Evolutionary conservation across 202 grass and related monocot genomes (phyloP).

Genomic region (Cymbopogon flexuosus): DNA sequence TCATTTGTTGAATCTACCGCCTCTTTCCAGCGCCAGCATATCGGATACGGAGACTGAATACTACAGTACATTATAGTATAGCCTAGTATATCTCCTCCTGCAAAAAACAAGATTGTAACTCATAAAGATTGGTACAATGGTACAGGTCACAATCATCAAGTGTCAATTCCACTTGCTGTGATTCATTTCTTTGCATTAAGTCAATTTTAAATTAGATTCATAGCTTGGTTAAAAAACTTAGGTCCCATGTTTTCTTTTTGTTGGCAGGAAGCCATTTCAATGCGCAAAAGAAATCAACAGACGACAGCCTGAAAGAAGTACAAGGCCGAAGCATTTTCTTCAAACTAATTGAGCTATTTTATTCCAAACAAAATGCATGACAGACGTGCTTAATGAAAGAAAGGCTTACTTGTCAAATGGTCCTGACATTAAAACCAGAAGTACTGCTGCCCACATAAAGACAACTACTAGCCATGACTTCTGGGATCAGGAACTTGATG

Average conservation of each 20-base stretch:
- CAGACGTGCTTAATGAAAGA: background rate
- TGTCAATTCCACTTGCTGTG: background rate
- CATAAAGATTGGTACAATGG: background rate
- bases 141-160: background rate
- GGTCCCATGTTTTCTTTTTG: background rate
- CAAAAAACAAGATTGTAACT: background rate
- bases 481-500: slow-evolving; percentile 87
- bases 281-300: background rate
- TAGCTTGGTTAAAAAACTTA: background rate
- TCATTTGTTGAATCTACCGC: background rate
- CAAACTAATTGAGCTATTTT: background rate
- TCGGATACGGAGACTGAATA: background rate
- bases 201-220: background rate
- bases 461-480: slow-evolving; percentile 67
- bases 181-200: background rate
- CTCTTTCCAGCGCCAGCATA: background rate
- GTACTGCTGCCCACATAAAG: background rate
- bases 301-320: background rate
- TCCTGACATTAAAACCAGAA: background rate
- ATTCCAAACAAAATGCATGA: background rate
- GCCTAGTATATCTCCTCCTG: slow-evolving; percentile 19
- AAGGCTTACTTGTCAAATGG: slow-evolving; percentile 25
- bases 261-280: background rate
- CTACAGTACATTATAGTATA: background rate
- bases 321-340: background rate